These are phyloP conservation scores for Amylostereum areolatum DNA, from an alignment of 1,284 basidiomycete genomes.

Conservation along the genomic window DNA sequence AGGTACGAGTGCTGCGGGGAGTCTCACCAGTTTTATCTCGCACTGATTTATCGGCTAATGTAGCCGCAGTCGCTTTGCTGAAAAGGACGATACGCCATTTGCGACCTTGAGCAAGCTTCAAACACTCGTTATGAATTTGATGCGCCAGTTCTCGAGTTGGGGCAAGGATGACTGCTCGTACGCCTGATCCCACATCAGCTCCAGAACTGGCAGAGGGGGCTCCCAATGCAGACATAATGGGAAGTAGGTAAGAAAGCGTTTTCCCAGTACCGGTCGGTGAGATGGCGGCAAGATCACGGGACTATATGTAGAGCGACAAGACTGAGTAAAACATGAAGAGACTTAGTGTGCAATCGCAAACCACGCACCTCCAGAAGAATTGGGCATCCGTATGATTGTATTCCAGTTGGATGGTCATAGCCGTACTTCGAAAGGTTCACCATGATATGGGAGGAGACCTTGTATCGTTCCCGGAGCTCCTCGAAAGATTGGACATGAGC, in stretches of 20 bases:
- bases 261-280: conserved; percentile 96
- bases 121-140: conserved; percentile 91
- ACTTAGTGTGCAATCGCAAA: conserved; percentile 1
- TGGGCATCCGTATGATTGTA: conserved; percentile 71
- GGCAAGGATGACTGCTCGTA: conserved; percentile 78
- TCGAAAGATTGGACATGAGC: conserved; percentile 51
- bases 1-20: no score
- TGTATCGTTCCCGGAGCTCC: conserved; percentile 48
- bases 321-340: not conserved
- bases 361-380: conserved; percentile 60
- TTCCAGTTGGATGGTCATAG: conserved; percentile 61
- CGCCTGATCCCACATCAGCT: conserved; percentile 47
- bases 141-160: conserved; percentile 96
- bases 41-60: conserved; percentile 60
- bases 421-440: conserved; percentile 56
- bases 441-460: conserved; percentile 50
- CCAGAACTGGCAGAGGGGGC: conserved; percentile 51
- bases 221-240: conserved; percentile 66
- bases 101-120: conserved; percentile 76
- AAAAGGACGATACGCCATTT: conserved; percentile 83
- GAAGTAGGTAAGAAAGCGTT: conserved; percentile 85
- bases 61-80: conserved; percentile 79
- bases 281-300: conserved; percentile 81
- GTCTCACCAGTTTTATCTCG: conserved; percentile 62
- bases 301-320: conserved; percentile 26